phyloP scores from a whole-genome alignment of 2,329 filamentous ascomycete genomes.

The Onygenales sp. region DNA sequence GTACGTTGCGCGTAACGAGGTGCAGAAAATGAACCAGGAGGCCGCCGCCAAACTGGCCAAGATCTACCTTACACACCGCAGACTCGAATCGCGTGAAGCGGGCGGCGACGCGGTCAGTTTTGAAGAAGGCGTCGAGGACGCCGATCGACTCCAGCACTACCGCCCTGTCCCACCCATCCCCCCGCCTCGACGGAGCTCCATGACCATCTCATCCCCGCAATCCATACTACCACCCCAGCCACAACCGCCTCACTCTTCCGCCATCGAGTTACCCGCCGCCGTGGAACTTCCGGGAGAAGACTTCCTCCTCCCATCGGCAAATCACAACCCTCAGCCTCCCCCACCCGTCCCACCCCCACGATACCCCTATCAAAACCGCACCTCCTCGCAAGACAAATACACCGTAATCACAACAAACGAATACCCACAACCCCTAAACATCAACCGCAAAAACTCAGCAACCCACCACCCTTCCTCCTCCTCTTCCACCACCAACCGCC shows the following conservation, averaged over 20 bases:
- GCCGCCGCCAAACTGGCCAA: slow-evolving; percentile 74
- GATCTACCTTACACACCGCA: slow-evolving; percentile 65
- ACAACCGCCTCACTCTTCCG: not conserved
- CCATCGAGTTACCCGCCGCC: slow-evolving; percentile 31
- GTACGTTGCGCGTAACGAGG: slow-evolving; percentile 64
- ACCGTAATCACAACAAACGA: slow-evolving; percentile 54
- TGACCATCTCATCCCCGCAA: not conserved
- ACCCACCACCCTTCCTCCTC: slow-evolving; percentile 4
- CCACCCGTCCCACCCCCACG: slow-evolving; percentile 6
- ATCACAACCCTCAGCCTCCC: slow-evolving; percentile 2
- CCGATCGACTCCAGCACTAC: slow-evolving; percentile 12
- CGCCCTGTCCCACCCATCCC: slow-evolving; percentile 23
- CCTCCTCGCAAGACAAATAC: slow-evolving; percentile 60
- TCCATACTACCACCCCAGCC: not conserved
- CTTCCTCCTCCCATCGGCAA: slow-evolving; percentile 14
- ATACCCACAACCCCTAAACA: slow-evolving; percentile 36
- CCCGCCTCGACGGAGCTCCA: not conserved
- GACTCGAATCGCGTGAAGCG: slow-evolving; percentile 47
- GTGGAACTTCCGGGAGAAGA: slow-evolving; percentile 50
- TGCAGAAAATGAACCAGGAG: slow-evolving; percentile 67
- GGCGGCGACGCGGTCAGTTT: slow-evolving; percentile 21
- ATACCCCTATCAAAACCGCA: slow-evolving; percentile 26
- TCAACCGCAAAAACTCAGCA: slow-evolving; percentile 19
- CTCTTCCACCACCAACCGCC: slow-evolving; percentile 19
- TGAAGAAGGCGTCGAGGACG: slow-evolving; percentile 3